Evolutionary conservation across 2,329 filamentous ascomycete genomes (phyloP).

Genomic region (Acarospora socialis): DNA sequence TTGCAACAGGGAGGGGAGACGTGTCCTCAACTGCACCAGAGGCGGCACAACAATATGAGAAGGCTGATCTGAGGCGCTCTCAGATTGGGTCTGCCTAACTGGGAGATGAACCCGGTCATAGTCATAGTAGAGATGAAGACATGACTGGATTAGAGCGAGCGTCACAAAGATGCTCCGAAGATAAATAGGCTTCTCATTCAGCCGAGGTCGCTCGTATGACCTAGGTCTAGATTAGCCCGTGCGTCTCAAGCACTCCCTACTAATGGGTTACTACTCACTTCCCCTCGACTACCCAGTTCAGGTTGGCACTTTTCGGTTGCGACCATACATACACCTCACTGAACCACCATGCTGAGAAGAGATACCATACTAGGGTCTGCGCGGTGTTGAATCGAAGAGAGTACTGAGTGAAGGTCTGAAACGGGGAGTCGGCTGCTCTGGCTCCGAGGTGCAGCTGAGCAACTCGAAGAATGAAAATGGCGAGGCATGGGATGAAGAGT

Average conservation of each 20-base stretch:
- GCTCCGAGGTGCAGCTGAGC: conserved; percentile 64
- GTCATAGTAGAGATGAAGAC: conserved; percentile 56
- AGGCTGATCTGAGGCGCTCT: conserved; percentile 14
- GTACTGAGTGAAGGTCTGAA: conserved; percentile 47
- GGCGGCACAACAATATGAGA: conserved; percentile 24
- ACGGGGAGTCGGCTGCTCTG: conserved; percentile 54
- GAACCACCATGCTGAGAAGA: conserved; percentile 64
- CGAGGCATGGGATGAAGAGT: conserved; percentile 61
- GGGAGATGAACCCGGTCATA: conserved; percentile 52
- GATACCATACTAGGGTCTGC: conserved; percentile 62
- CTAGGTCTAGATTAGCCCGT: conserved; percentile 16
- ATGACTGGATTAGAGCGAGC: conserved; percentile 55
- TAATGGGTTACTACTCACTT: conserved; percentile 31
- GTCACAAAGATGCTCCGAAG: conserved; percentile 55
- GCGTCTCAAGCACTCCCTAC: conserved; percentile 1
- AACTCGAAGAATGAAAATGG: conserved; percentile 73
- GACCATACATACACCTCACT: conserved; percentile 70
- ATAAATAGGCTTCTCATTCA: conserved; percentile 82
- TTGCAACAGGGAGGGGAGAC: conserved; percentile 20
- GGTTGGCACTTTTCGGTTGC: conserved; percentile 41
- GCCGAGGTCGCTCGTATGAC: conserved; percentile 50
- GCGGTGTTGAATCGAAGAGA: conserved; percentile 46
- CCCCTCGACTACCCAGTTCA: conserved; percentile 59
- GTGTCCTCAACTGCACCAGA: conserved; percentile 24
- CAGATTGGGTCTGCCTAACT: conserved; percentile 21